phyloP scores from a whole-genome alignment of 108 stramenopile species.

The Schizochytrium sp. region DNA sequence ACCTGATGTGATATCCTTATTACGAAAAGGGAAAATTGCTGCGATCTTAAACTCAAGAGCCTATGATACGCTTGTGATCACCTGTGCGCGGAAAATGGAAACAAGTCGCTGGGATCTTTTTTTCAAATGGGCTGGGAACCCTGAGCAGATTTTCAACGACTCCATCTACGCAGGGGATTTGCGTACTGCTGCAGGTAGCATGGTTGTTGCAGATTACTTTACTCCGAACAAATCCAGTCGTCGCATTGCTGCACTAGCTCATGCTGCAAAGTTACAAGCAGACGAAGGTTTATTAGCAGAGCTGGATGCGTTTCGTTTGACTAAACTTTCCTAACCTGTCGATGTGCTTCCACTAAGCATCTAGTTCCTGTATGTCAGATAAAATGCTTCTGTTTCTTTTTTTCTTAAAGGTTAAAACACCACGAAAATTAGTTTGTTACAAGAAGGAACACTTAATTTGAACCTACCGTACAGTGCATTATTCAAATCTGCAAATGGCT shows the following conservation, averaged over 20 bases:
- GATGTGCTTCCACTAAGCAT: background rate
- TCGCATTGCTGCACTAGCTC: slow-evolving; percentile 33
- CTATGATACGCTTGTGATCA: slow-evolving; percentile 40
- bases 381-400: background rate
- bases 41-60: background rate
- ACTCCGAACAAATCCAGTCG: slow-evolving; percentile 10
- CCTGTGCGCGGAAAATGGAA: slow-evolving; percentile 58
- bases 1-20: background rate
- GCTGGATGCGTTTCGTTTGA: slow-evolving; percentile 10
- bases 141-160: slow-evolving; percentile 53
- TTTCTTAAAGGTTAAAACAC: too few relatives aligned
- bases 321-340: background rate
- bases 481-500: too few relatives aligned
- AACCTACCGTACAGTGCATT: too few relatives aligned
- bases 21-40: slow-evolving; percentile 25
- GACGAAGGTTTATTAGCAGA: background rate
- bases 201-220: slow-evolving; percentile 61
- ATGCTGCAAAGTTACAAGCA: background rate
- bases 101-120: slow-evolving; percentile 32
- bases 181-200: slow-evolving; percentile 40
- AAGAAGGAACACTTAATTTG: too few relatives aligned
- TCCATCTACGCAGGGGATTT: slow-evolving; percentile 52
- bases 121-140: slow-evolving; percentile 32
- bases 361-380: background rate
- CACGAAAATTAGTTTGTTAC: too few relatives aligned